Evolutionary conservation across 352 stramenopile species (phyloP).

Genomic region (Halophytophthora batemanensis): DNA sequence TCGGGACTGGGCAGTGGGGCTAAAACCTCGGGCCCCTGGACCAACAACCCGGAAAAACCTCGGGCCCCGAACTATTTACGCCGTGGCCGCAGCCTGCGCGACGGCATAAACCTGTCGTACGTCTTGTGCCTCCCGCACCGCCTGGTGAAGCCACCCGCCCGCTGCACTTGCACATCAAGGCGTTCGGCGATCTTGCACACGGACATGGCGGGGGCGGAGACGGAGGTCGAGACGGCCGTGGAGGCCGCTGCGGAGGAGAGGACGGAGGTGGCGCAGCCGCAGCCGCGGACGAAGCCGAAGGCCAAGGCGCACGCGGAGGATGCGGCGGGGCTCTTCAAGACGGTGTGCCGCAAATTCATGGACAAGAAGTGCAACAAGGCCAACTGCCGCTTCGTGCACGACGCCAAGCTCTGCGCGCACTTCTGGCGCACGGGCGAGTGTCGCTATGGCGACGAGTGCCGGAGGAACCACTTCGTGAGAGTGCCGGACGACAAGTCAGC

Average conservation of each 20-base stretch:
- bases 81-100: too few species aligned
- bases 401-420: constrained; percentile 40
- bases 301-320: constrained; percentile 42
- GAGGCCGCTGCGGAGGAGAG: constrained; percentile 1
- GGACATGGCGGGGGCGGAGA: background rate
- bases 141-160: too few species aligned
- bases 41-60: constrained; percentile 11
- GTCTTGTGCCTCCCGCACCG: too few species aligned
- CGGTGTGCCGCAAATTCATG: constrained; percentile 60
- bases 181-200: too few species aligned
- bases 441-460: constrained; percentile 54
- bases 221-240: background rate
- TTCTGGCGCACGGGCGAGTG: constrained; percentile 52
- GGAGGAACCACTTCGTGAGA: constrained; percentile 56
- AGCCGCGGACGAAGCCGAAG: constrained; percentile 18
- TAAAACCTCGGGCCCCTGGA: background rate
- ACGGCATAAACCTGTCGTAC: too few species aligned
- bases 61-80: too few species aligned
- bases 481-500: constrained; percentile 11
- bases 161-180: too few species aligned
- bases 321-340: constrained; percentile 53
- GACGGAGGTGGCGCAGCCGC: background rate
- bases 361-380: constrained; percentile 24
- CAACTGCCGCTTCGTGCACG: constrained; percentile 51
- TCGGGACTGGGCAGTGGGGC: constrained; percentile 2